Evolutionary conservation across 2,329 filamentous ascomycete species (phyloP).

Genomic region (Hypomyces rosellus): DNA sequence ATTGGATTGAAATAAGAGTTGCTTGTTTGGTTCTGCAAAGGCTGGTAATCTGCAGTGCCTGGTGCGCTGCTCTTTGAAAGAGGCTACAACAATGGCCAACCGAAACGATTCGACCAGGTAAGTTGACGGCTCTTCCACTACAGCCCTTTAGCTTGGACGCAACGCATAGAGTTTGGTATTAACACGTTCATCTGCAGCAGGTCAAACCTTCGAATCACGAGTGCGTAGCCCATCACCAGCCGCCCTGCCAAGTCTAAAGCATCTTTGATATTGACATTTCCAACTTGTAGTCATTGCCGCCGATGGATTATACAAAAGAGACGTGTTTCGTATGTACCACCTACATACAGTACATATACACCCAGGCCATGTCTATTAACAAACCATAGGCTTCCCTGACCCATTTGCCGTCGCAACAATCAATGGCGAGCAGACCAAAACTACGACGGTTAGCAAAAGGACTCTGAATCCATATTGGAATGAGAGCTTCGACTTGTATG

Average conservation of each 20-base stretch:
- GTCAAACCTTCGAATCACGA: constrained; percentile 88
- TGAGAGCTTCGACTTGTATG: constrained; percentile 96
- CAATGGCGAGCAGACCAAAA: constrained; percentile 96
- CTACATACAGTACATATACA: not conserved
- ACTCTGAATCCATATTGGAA: constrained; percentile 99
- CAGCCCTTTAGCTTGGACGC: not conserved
- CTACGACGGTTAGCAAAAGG: constrained; percentile 94
- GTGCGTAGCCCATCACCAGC: constrained; percentile 45
- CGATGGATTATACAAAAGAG: constrained; percentile 96
- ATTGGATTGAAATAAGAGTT: not conserved
- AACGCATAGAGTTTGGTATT: not conserved
- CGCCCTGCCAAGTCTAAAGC: not conserved
- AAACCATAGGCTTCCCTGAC: constrained; percentile 77
- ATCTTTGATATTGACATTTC: constrained; percentile 12
- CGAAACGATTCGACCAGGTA: constrained; percentile 10
- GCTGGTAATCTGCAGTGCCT: constrained; percentile 10
- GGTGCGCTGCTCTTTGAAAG: constrained; percentile 4
- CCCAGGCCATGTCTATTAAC: constrained; percentile 16
- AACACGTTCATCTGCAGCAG: constrained; percentile 42
- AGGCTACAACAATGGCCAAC: constrained; percentile 9
- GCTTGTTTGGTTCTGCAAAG: constrained; percentile 1
- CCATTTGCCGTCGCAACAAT: constrained; percentile 96
- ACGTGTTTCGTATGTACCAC: constrained; percentile 83
- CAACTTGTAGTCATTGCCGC: constrained; percentile 78
- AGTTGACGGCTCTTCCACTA: not conserved